Conservation (phyloP, 805 yeast genomes). For the Saturnispora saitoi region DNA sequence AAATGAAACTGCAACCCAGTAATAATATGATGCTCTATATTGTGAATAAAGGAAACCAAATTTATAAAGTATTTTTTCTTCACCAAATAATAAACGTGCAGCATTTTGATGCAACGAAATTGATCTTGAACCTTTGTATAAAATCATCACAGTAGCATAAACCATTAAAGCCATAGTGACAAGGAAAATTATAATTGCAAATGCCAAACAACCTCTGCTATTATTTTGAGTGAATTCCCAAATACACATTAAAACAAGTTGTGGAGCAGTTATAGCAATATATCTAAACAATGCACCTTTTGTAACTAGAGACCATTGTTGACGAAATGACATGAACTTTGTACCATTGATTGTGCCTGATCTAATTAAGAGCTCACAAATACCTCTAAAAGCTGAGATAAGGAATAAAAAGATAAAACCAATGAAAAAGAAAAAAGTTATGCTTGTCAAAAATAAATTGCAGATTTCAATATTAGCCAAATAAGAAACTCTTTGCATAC, state of each 20-base stretch:
- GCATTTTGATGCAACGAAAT: constrained; percentile 73
- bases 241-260: constrained; percentile 66
- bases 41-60: constrained; percentile 92
- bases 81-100: constrained; percentile 85
- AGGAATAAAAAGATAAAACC: constrained; percentile 51
- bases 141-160: constrained; percentile 70
- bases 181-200: constrained; percentile 64
- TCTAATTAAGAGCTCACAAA: constrained; percentile 53
- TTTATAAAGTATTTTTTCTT: constrained; percentile 66
- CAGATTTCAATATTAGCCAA: constrained; percentile 81
- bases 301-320: constrained; percentile 73
- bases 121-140: constrained; percentile 67
- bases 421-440: constrained; percentile 74
- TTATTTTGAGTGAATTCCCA: constrained; percentile 87
- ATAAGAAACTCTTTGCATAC: constrained; percentile 86
- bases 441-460: constrained; percentile 76
- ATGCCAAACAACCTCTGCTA: constrained; percentile 72
- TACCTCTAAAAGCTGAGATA: constrained; percentile 57
- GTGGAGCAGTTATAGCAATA: constrained; percentile 80
- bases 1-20: constrained; percentile 64
- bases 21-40: constrained; percentile 79
- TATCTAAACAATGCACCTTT: constrained; percentile 86
- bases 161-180: constrained; percentile 50
- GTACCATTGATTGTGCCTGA: constrained; percentile 51
- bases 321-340: constrained; percentile 68